Conservation (phyloP, 257 asterid species). For the Catharanthus roseus region DNA sequence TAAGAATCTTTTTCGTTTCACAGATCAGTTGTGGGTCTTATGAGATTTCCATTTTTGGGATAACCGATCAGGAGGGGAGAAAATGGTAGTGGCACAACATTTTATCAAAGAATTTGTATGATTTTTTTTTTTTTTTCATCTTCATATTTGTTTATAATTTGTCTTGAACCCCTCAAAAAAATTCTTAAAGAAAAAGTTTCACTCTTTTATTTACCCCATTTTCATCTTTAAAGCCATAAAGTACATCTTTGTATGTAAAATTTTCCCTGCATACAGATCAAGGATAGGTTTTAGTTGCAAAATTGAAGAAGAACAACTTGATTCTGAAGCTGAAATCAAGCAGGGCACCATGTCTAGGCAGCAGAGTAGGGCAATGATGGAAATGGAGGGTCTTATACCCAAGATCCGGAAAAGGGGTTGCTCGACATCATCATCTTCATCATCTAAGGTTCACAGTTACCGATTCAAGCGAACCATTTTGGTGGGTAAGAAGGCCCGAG, state of each 20-base stretch:
- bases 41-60: not conserved
- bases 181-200: not conserved
- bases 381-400: conserved; percentile 48
- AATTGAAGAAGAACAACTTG: conserved; percentile 3
- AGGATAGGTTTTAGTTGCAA: not conserved
- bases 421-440: conserved; percentile 79
- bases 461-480: conserved; percentile 72
- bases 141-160: not conserved
- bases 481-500: conserved; percentile 82
- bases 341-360: conserved; percentile 38
- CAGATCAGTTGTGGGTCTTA: not conserved
- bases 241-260: not conserved
- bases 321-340: not conserved
- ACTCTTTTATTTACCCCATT: not conserved
- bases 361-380: conserved; percentile 33
- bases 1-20: not conserved
- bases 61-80: not conserved
- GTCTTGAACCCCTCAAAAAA: not conserved
- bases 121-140: not conserved
- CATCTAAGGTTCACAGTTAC: conserved; percentile 54
- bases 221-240: not conserved
- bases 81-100: not conserved
- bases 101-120: not conserved
- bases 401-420: conserved; percentile 95
- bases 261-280: conserved; percentile 7